These are phyloP conservation scores for Diaporthe humulicola DNA, from an alignment of 2,329 filamentous ascomycete species.

Conservation along the genomic window DNA sequence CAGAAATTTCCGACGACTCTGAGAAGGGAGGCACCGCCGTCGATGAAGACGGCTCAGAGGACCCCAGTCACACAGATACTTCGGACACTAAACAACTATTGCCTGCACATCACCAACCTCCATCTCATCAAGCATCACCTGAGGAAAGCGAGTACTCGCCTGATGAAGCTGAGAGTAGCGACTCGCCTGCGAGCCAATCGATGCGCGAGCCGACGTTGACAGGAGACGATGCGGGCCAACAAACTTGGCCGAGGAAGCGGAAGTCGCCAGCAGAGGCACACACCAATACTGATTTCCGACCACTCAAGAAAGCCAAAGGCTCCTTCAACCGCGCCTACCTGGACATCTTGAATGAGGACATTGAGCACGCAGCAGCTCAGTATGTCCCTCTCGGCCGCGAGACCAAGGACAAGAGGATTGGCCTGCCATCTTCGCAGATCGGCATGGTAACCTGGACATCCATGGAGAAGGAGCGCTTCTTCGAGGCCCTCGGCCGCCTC, in stretches of 20 bases:
- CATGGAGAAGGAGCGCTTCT: constrained; percentile 79
- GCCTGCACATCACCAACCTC: constrained; percentile 4
- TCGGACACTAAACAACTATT: not conserved
- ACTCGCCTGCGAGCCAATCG: not conserved
- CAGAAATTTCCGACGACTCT: not conserved
- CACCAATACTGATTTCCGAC: constrained; percentile 39
- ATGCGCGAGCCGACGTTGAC: not conserved
- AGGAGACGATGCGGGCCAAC: not conserved
- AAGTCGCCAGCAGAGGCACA: constrained; percentile 21
- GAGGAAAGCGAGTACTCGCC: constrained; percentile 7
- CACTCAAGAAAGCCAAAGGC: constrained; percentile 61
- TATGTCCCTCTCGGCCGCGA: constrained; percentile 45
- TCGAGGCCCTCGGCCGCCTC: constrained; percentile 72
- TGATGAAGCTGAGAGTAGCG: constrained; percentile 2
- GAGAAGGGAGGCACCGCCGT: not conserved
- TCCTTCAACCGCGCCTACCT: constrained; percentile 62
- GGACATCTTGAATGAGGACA: constrained; percentile 67
- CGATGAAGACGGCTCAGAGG: not conserved
- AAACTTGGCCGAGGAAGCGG: constrained; percentile 6
- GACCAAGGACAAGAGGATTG: constrained; percentile 42
- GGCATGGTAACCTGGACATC: constrained; percentile 79
- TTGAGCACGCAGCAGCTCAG: constrained; percentile 63
- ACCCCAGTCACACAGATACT: not conserved
- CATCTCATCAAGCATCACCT: constrained; percentile 20
- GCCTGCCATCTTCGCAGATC: constrained; percentile 67